Evolutionary conservation across 1,284 basidiomycete species (phyloP).

Genomic region (Stygiomarasmius scandens): DNA sequence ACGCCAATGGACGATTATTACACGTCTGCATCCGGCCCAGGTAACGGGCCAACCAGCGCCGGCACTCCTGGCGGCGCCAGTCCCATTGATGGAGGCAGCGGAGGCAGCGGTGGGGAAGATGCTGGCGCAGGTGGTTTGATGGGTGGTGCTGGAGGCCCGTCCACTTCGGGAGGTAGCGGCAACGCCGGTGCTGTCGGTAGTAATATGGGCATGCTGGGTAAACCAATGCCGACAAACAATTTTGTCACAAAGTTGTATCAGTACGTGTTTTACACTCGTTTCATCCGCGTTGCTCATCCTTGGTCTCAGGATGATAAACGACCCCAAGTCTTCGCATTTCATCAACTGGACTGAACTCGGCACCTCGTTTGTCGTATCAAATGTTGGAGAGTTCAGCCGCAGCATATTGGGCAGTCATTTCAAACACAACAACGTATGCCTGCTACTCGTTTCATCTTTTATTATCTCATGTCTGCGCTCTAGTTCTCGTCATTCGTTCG

Average conservation of each 20-base stretch:
- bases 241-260: constrained; percentile 84
- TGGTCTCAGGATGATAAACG: constrained; percentile 72
- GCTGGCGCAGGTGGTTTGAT: constrained; percentile 16
- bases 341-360: constrained; percentile 80
- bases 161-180: constrained; percentile 3
- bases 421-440: constrained; percentile 80
- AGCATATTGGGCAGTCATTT: constrained; percentile 81
- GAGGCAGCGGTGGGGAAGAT: constrained; percentile 37
- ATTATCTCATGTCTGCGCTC: constrained; percentile 6
- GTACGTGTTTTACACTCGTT: constrained; percentile 44
- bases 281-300: constrained; percentile 13
- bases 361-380: constrained; percentile 80
- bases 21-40: constrained; percentile 9
- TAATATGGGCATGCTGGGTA: constrained; percentile 58
- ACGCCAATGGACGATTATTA: constrained; percentile 6
- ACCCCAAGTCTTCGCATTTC: constrained; percentile 74
- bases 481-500: constrained; percentile 90
- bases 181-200: constrained; percentile 13
- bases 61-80: constrained; percentile 39
- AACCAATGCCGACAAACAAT: constrained; percentile 75
- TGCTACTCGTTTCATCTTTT: constrained; percentile 4
- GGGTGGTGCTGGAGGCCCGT: constrained; percentile 25
- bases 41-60: constrained; percentile 5
- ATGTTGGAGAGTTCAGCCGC: constrained; percentile 81
- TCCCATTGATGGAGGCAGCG: constrained; percentile 54